Evolutionary conservation across 768 basidiomycete genomes (phyloP).

Genomic region (Pluteus cervinus): DNA sequence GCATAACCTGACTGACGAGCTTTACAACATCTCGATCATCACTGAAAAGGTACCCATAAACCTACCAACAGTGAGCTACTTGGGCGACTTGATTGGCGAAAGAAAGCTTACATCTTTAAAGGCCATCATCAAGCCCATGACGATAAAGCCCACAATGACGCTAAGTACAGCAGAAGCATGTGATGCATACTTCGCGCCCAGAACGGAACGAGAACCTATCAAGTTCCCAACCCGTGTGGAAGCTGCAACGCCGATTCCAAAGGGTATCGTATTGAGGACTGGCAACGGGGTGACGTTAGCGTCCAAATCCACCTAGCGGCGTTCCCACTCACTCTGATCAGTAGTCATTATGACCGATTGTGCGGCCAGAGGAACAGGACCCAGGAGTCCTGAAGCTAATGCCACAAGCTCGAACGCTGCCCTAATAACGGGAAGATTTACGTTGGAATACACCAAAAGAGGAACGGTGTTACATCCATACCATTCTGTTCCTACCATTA

Average conservation of each 20-base stretch:
- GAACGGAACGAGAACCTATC: constrained; percentile 51
- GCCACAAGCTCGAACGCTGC: constrained; percentile 81
- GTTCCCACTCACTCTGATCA: constrained; percentile 51
- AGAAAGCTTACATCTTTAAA: constrained; percentile 45
- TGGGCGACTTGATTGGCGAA: no score
- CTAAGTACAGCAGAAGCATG: constrained; percentile 62
- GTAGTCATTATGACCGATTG: constrained; percentile 79
- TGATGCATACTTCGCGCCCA: constrained; percentile 49
- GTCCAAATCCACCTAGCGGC: constrained; percentile 1
- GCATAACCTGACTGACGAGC: constrained; percentile 63
- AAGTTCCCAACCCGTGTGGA: constrained; percentile 71
- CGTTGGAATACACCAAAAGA: neutral
- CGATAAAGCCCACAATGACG: constrained; percentile 46
- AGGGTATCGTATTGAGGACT: constrained; percentile 72
- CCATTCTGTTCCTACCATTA: constrained; percentile 83
- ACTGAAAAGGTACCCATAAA: constrained; percentile 65
- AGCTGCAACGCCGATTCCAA: constrained; percentile 71
- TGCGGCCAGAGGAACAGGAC: constrained; percentile 60
- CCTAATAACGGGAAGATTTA: constrained; percentile 30
- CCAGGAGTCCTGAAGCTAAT: constrained; percentile 67
- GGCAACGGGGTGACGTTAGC: constrained; percentile 5
- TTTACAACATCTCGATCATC: constrained; percentile 51
- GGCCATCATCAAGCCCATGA: constrained; percentile 55
- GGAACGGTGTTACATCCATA: constrained; percentile 30
- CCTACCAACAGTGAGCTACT: no score